Percentiles rank a stretch among this genome's conserved stretches.
These are phyloP conservation scores for Arthrinium puccinioides DNA, from an alignment of 2,329 filamentous ascomycete genomes.

Conservation along the genomic window DNA sequence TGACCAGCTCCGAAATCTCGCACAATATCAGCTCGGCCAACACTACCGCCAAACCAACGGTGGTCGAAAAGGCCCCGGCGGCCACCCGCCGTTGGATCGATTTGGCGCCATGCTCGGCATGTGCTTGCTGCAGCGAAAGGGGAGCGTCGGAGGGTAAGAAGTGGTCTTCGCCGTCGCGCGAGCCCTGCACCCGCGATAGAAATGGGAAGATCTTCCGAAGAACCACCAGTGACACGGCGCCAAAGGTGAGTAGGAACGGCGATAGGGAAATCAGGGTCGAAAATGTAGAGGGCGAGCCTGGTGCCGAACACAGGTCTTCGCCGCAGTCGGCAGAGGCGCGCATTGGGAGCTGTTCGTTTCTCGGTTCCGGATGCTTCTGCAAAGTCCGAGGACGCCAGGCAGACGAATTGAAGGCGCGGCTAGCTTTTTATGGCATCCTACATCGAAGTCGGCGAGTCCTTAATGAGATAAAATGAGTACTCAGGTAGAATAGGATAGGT, in stretches of 20 bases:
- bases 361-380: no score
- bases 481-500: no score
- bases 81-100: conserved; percentile 43
- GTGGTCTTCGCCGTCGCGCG: conserved; percentile 52
- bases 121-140: conserved; percentile 47
- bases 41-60: conserved; percentile 69
- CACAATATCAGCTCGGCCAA: conserved; percentile 76
- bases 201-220: conserved; percentile 64
- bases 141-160: conserved; percentile 58
- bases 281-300: conserved; percentile 31
- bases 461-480: no score
- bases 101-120: conserved; percentile 50
- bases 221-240: conserved; percentile 53
- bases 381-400: no score
- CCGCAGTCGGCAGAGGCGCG: conserved; percentile 40
- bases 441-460: no score
- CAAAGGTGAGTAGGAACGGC: conserved; percentile 67
- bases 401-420: no score
- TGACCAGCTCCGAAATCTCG: conserved; percentile 73
- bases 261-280: conserved; percentile 52
- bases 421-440: no score
- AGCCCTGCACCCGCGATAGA: conserved; percentile 49
- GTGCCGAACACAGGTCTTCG: conserved; percentile 48
- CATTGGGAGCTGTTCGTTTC: conserved; percentile 26
- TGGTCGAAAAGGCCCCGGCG: conserved; percentile 65